Base-by-base conservation (phyloP, 139 green algal species). In the Eudorina sp. region DNA sequence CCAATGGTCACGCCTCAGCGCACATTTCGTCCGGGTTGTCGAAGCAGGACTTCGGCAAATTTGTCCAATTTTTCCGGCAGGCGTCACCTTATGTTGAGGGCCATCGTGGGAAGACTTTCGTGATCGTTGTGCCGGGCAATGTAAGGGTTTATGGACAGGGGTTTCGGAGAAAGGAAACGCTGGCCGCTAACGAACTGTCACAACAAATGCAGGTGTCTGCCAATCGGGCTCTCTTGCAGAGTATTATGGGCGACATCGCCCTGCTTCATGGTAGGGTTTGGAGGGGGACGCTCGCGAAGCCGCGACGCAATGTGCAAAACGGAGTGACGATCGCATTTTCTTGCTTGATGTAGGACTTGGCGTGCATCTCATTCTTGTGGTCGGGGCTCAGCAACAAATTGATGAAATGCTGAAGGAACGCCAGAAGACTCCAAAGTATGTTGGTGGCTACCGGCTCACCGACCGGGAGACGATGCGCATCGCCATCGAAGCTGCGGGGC, bases 31-130 rank as follows among this genome's bases (percentile, higher is more conserved):
- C 88, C 29, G 83, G 86, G 4, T 60, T 93, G 27, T 31, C 64
- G 0, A 89, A 89, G 55, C 55, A 53, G 2, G 93, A 96, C 84
- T 95, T 90, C 53, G 46, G 73, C 4, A 95, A 92, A 83, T 96
- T 96, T 69, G 94, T 96, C 46, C 88, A 94, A 19, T 96, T 95
- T 74, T 98, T 98, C 79, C 77, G 96, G 13, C 90, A 94, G 80
- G 96, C 97, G 0, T 98, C 94, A 0, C 95, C 97, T 23, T 99
- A 99, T 89, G 98, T 99, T 19, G 92, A 94, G 66, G 95, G 95
- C 6, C 97, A 99, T 89, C 86, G 96, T 0, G 94, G 90, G 6
- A 92, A 93, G 34, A 97, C 94, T 0, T 99, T 99, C 90, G 97
- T 99, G 4, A 90, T 99, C 16, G 93, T 98, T 29, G 91, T 99